phyloP scores from a whole-genome alignment of 2,329 filamentous ascomycete genomes.

The Aspergillus hiratsukae region DNA sequence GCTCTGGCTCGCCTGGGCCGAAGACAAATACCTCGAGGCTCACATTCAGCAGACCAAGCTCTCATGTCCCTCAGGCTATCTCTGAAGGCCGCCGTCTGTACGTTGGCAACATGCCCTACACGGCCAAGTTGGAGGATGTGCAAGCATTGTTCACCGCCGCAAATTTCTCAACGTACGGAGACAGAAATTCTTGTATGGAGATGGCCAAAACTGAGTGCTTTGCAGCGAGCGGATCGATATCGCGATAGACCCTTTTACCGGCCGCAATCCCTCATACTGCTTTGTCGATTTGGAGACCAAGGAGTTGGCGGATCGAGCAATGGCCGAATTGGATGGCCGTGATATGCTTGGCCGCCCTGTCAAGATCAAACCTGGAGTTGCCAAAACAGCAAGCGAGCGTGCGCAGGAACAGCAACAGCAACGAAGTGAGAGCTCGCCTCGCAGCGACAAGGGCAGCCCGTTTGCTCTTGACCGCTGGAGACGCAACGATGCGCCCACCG shows the following conservation, averaged over 20 bases:
- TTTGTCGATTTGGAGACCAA: constrained; percentile 63
- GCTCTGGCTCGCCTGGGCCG: constrained; percentile 23
- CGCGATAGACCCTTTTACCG: constrained; percentile 63
- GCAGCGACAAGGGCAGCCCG: constrained; percentile 16
- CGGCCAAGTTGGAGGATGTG: constrained; percentile 50
- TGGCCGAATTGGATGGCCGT: constrained; percentile 53
- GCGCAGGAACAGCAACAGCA: constrained; percentile 17
- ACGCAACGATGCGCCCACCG: constrained; percentile 34
- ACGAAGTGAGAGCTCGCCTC: constrained; percentile 16
- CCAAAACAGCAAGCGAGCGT: constrained; percentile 43
- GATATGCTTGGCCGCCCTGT: constrained; percentile 56
- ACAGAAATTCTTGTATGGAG: constrained; percentile 2
- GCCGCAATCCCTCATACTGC: constrained; percentile 68
- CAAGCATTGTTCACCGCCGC: constrained; percentile 44
- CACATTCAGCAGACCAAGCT: constrained; percentile 27
- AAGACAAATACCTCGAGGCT: constrained; percentile 27
- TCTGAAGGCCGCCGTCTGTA: constrained; percentile 46
- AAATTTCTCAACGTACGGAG: constrained; percentile 32
- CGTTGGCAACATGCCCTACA: constrained; percentile 53
- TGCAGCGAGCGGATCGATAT: constrained; percentile 59
- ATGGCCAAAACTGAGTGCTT: constrained; percentile 19
- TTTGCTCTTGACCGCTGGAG: constrained; percentile 42
- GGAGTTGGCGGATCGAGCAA: constrained; percentile 55
- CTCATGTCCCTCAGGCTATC: constrained; percentile 34
- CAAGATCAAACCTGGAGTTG: constrained; percentile 61